Evolutionary conservation across 2,329 filamentous ascomycete genomes (phyloP).

Genomic region (Ciborinia camelliae): DNA sequence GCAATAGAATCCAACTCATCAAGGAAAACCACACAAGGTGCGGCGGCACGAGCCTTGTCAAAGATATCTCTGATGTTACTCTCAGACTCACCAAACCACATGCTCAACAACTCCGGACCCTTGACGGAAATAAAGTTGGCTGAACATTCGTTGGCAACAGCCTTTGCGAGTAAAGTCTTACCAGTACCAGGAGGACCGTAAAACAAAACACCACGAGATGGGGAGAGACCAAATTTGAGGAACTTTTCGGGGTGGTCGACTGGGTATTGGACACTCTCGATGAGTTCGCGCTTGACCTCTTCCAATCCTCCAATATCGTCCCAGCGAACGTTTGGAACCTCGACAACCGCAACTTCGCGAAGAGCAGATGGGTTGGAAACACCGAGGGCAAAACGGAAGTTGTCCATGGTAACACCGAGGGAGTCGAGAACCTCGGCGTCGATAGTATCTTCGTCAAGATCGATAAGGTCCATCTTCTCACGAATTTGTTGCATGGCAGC

Average conservation of each 20-base stretch:
- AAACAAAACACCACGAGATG: conserved; percentile 96
- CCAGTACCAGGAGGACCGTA: conserved; percentile 98
- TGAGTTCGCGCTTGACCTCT: conserved; percentile 98
- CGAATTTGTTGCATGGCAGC: conserved; percentile 99
- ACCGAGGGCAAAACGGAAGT: conserved; percentile 97
- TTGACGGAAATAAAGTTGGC: conserved; percentile 99
- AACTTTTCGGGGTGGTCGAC: conserved; percentile 99
- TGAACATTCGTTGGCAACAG: conserved; percentile 97
- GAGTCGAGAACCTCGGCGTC: conserved; percentile 98
- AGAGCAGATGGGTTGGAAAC: conserved; percentile 98
- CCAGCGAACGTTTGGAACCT: conserved; percentile 99
- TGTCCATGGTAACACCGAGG: conserved; percentile 98
- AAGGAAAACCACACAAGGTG: conserved; percentile 97
- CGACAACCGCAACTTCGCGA: conserved; percentile 96
- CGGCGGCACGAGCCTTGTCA: conserved; percentile 97
- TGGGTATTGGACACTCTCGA: conserved; percentile 97
- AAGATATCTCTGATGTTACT: conserved; percentile 99
- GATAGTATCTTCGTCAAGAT: conserved; percentile 97
- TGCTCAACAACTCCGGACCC: conserved; percentile 94
- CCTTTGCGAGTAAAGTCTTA: conserved; percentile 99
- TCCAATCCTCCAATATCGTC: conserved; percentile 99
- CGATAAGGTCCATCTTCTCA: conserved; percentile 99
- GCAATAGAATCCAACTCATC: conserved; percentile 98
- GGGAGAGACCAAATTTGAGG: conserved; percentile 98
- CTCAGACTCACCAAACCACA: conserved; percentile 99